Evolutionary conservation across 2,329 filamentous ascomycete genomes (phyloP).

Genomic region (Penicillium sp.): DNA sequence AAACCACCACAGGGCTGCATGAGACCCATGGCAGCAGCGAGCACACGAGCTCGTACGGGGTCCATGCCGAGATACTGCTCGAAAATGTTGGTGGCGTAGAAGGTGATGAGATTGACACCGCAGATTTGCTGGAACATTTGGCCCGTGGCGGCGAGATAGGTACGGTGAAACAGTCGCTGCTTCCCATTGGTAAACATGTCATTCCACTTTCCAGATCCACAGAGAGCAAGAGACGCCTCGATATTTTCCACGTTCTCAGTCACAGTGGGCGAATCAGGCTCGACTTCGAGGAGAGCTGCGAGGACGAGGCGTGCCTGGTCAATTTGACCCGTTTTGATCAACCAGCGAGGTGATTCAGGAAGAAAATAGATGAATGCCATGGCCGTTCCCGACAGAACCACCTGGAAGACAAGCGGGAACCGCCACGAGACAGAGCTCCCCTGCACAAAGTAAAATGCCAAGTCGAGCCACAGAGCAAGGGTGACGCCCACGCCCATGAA

Average conservation of each 20-base stretch:
- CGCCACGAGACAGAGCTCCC: slow-evolving; percentile 39
- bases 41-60: slow-evolving; percentile 20
- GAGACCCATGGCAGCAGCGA: slow-evolving; percentile 26
- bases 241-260: slow-evolving; percentile 36
- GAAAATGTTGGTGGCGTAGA: slow-evolving; percentile 34
- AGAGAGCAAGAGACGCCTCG: slow-evolving; percentile 36
- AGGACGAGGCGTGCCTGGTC: slow-evolving; percentile 32
- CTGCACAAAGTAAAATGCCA: slow-evolving; percentile 38
- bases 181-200: slow-evolving; percentile 36
- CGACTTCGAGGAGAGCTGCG: slow-evolving; percentile 40
- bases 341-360: slow-evolving; percentile 42
- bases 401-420: slow-evolving; percentile 37
- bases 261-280: slow-evolving; percentile 34
- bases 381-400: slow-evolving; percentile 29
- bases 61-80: slow-evolving; percentile 29
- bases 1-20: slow-evolving; percentile 35
- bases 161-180: slow-evolving; percentile 31
- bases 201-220: slow-evolving; percentile 29
- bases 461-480: slow-evolving; percentile 45
- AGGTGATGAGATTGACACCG: slow-evolving; percentile 34
- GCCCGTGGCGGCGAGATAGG: slow-evolving; percentile 27
- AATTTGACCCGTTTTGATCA: slow-evolving; percentile 39
- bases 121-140: slow-evolving; percentile 37
- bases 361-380: slow-evolving; percentile 30
- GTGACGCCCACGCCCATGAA: slow-evolving; percentile 44